These are phyloP conservation scores for Cotoneaster glaucophyllus DNA, from an alignment of 306 rosid species.

Conservation along the genomic window DNA sequence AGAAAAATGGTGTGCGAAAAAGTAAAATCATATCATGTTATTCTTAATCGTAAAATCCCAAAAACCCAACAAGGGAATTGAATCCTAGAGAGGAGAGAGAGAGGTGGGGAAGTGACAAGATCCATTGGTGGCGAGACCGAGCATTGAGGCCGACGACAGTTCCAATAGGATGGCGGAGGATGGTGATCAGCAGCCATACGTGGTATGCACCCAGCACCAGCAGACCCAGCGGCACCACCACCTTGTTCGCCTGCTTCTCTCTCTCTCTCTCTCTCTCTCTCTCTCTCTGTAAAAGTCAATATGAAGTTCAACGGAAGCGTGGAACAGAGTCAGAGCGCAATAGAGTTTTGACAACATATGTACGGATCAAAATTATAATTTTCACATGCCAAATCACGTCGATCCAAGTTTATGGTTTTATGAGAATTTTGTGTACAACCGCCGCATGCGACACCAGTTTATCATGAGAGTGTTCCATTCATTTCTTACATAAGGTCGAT, in stretches of 20 bases:
- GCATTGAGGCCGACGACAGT: slow-evolving; percentile 86
- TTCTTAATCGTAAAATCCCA: neutral
- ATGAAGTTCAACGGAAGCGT: neutral
- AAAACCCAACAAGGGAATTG: neutral
- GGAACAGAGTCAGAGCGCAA: neutral
- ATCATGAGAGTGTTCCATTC: too few species aligned
- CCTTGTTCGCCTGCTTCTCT: slow-evolving; percentile 36
- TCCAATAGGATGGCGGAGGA: slow-evolving; percentile 36
- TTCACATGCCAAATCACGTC: too few species aligned
- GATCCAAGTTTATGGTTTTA: too few species aligned
- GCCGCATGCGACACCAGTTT: too few species aligned
- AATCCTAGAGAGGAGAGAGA: neutral
- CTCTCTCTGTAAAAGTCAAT: neutral
- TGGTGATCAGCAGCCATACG: slow-evolving; percentile 46
- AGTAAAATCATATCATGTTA: neutral
- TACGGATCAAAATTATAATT: too few species aligned
- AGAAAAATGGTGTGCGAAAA: too few species aligned
- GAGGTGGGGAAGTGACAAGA: slow-evolving; percentile 18
- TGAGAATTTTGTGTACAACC: too few species aligned
- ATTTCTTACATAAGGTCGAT: too few species aligned
- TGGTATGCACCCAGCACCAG: slow-evolving; percentile 48
- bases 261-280: neutral
- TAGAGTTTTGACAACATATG: too few species aligned
- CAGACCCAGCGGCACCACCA: slow-evolving; percentile 64
- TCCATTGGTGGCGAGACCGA: slow-evolving; percentile 76